A percentile compares a stretch with the other conserved stretches of the same genome.
These are phyloP conservation scores for Trichothecium roseum DNA, from an alignment of 2,329 filamentous ascomycete genomes.

Conservation along the genomic window DNA sequence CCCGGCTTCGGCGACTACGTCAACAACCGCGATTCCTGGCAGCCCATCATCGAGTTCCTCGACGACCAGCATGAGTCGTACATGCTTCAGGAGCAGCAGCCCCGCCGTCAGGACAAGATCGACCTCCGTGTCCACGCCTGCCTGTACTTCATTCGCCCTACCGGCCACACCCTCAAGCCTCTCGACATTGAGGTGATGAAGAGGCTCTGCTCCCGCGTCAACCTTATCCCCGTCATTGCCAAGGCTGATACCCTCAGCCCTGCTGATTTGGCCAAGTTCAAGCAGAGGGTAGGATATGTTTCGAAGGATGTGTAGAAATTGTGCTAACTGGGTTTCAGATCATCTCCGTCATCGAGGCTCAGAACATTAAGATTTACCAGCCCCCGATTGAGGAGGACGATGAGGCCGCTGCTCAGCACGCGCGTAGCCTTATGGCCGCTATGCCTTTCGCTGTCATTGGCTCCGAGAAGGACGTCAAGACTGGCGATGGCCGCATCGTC, in stretches of 20 bases:
- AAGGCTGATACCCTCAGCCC: slow-evolving; percentile 98
- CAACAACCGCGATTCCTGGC: slow-evolving; percentile 99
- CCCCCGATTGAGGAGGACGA: slow-evolving; percentile 97
- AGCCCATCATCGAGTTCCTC: slow-evolving; percentile 99
- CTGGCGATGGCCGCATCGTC: slow-evolving; percentile 86
- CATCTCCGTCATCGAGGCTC: slow-evolving; percentile 87
- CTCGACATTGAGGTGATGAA: slow-evolving; percentile 99
- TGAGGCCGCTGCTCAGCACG: slow-evolving; percentile 89
- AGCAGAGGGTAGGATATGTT: slow-evolving; percentile 64
- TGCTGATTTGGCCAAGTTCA: slow-evolving; percentile 83
- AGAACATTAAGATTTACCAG: slow-evolving; percentile 99
- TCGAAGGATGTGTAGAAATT: neutral
- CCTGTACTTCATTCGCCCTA: slow-evolving; percentile 98
- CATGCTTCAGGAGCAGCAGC: slow-evolving; percentile 99
- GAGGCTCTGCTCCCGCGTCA: slow-evolving; percentile 93
- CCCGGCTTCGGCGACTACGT: slow-evolving; percentile 99
- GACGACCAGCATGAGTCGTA: slow-evolving; percentile 99
- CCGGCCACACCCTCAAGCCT: slow-evolving; percentile 95
- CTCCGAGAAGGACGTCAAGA: slow-evolving; percentile 98
- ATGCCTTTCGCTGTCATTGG: slow-evolving; percentile 99
- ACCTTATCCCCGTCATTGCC: slow-evolving; percentile 95
- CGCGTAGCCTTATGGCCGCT: slow-evolving; percentile 84
- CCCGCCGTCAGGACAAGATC: slow-evolving; percentile 95
- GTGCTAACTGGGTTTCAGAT: slow-evolving; percentile 51
- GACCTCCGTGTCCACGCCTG: slow-evolving; percentile 97